A percentile compares a stretch with the other conserved stretches of the same genome.
Evolutionary conservation across 2,329 filamentous ascomycete genomes (phyloP).

Genomic region (Colletotrichum sp.): DNA sequence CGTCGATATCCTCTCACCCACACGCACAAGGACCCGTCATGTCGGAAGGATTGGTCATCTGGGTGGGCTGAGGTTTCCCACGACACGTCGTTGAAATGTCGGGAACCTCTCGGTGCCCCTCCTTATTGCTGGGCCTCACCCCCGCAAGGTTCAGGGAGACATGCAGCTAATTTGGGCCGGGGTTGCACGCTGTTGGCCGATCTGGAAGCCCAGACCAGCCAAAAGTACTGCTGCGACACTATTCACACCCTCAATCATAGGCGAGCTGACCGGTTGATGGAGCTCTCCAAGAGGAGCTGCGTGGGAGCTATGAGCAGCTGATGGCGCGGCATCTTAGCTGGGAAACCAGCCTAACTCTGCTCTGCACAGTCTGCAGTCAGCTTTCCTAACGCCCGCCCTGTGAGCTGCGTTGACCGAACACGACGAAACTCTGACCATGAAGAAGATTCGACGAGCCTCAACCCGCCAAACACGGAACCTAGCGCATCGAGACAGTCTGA

Average conservation of each 20-base stretch:
- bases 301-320: constrained; percentile 4
- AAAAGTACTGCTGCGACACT: not conserved
- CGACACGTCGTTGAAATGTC: not conserved
- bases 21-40: constrained; percentile 10
- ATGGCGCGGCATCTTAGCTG: not conserved
- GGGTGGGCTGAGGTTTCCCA: constrained; percentile 8
- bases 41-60: constrained; percentile 13
- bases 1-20: constrained; percentile 9
- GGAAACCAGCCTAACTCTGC: not conserved
- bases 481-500: not conserved
- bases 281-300: not conserved
- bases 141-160: constrained; percentile 2
- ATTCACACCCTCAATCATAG: not conserved
- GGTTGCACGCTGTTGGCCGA: constrained; percentile 1
- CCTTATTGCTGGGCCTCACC: not conserved
- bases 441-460: not conserved
- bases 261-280: not conserved
- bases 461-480: not conserved
- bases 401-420: not conserved
- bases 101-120: not conserved
- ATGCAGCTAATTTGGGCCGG: constrained; percentile 4
- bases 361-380: not conserved
- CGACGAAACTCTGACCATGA: not conserved
- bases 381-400: not conserved
- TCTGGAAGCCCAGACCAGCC: constrained; percentile 1